Evolutionary conservation across 2,329 filamentous ascomycete species (phyloP).

Genomic region (Tolypocladium tropicale): DNA sequence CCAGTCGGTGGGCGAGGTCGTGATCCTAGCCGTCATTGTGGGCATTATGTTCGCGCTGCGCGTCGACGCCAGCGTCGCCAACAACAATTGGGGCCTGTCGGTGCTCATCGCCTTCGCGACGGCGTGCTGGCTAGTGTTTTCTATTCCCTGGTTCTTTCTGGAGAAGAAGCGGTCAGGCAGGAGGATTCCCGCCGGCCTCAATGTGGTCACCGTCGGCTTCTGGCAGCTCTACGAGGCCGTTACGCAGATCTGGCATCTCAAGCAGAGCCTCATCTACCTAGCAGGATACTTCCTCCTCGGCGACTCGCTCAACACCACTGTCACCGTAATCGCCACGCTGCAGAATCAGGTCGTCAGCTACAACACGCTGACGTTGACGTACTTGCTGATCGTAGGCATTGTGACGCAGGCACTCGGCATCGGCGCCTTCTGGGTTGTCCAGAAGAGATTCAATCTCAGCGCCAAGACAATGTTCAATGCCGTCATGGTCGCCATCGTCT

Average conservation of each 20-base stretch:
- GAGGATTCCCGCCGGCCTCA: conserved; percentile 24
- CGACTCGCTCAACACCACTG: conserved; percentile 61
- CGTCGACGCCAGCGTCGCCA: conserved; percentile 45
- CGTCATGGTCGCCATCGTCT: conserved; percentile 49
- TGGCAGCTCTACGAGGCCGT: conserved; percentile 51
- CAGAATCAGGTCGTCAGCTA: conserved; percentile 57
- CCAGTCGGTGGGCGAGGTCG: conserved; percentile 50
- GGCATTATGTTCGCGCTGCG: conserved; percentile 51
- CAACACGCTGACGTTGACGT: conserved; percentile 54
- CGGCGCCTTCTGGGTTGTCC: conserved; percentile 49
- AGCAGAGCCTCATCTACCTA: conserved; percentile 56
- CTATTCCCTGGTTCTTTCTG: conserved; percentile 56
- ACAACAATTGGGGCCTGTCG: conserved; percentile 57
- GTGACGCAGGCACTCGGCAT: conserved; percentile 53
- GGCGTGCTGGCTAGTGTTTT: conserved; percentile 52
- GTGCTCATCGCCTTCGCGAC: conserved; percentile 57
- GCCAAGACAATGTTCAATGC: conserved; percentile 62
- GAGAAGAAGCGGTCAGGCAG: conserved; percentile 55
- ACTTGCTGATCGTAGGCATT: conserved; percentile 57
- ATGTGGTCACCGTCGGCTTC: conserved; percentile 47
- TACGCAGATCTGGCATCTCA: conserved; percentile 51
- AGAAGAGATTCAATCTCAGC: conserved; percentile 46
- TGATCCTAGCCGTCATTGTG: conserved; percentile 54
- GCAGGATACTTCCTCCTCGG: conserved; percentile 58
- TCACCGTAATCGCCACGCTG: conserved; percentile 55